Evolutionary conservation across 805 yeast species (phyloP).

Genomic region (Sugiyamaella lignohabitans): DNA sequence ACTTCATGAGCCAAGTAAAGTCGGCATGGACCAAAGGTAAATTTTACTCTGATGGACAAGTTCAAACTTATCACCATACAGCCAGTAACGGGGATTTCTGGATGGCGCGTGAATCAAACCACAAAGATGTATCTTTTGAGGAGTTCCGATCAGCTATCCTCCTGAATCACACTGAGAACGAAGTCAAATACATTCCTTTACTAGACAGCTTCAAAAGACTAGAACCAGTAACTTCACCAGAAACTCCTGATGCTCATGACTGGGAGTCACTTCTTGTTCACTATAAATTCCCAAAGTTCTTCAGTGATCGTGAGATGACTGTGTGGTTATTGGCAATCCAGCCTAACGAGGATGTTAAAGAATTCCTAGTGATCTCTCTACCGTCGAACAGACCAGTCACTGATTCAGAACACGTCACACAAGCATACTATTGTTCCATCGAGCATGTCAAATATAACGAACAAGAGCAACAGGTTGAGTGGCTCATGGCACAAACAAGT

Average conservation of each 20-base stretch:
- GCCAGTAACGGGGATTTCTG: constrained; percentile 29
- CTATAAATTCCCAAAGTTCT: constrained; percentile 33
- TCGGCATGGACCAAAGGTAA: constrained; percentile 23
- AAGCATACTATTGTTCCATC: constrained; percentile 33
- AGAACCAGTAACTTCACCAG: constrained; percentile 13
- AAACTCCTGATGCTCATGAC: constrained; percentile 9
- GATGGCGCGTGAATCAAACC: constrained; percentile 34
- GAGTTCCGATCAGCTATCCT: constrained; percentile 26
- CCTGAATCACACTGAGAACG: constrained; percentile 35
- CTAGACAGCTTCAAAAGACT: constrained; percentile 25
- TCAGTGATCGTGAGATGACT: constrained; percentile 32
- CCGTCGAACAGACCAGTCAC: constrained; percentile 27
- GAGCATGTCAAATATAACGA: constrained; percentile 27
- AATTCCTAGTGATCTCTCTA: constrained; percentile 33
- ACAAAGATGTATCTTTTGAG: constrained; percentile 28
- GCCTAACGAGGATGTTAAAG: constrained; percentile 25
- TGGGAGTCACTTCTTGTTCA: constrained; percentile 27
- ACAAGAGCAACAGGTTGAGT: constrained; percentile 26
- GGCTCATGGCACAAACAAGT: constrained; percentile 37
- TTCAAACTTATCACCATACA: constrained; percentile 21
- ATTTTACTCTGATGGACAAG: constrained; percentile 12
- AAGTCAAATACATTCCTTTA: constrained; percentile 33
- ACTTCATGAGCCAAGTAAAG: constrained; percentile 16
- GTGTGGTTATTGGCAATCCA: constrained; percentile 30
- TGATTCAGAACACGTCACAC: constrained; percentile 15